These are phyloP conservation scores for Thraustotheca clavata DNA, from an alignment of 352 stramenopile genomes.

Conservation along the genomic window DNA sequence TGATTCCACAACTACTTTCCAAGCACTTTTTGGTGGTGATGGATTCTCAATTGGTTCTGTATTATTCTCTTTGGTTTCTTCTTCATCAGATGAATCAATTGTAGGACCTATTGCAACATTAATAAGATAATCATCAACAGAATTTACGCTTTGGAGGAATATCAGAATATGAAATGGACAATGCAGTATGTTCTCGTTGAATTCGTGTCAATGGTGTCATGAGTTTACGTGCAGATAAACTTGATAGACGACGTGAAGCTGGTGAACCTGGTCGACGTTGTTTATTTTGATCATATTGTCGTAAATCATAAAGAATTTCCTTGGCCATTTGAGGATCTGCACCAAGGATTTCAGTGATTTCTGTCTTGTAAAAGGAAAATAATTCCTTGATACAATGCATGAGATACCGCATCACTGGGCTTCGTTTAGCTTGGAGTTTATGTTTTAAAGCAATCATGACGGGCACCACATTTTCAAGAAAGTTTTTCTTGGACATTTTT, in stretches of 20 bases:
- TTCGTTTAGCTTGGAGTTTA: slow-evolving; percentile 89
- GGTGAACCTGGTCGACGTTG: not conserved
- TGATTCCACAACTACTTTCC: not conserved
- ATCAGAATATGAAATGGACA: no score
- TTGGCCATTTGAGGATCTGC: slow-evolving; percentile 90
- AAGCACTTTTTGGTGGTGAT: no score
- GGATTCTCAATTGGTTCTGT: no score
- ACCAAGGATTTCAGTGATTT: slow-evolving; percentile 91
- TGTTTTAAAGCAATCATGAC: slow-evolving; percentile 95
- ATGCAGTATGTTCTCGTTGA: slow-evolving; percentile 11
- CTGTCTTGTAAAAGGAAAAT: slow-evolving; percentile 88
- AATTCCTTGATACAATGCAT: slow-evolving; percentile 93
- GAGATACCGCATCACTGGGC: slow-evolving; percentile 89
- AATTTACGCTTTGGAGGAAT: no score
- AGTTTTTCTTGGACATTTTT: slow-evolving; percentile 96
- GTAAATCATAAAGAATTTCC: slow-evolving; percentile 95
- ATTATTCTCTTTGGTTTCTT: no score
- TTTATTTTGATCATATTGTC: slow-evolving; percentile 32
- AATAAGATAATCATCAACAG: no score
- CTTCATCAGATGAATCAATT: no score
- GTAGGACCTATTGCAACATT: no score
- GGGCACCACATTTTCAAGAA: slow-evolving; percentile 95
- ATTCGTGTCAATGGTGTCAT: slow-evolving; percentile 22
- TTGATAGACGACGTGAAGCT: not conserved
- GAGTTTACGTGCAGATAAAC: not conserved